A percentile compares a stretch with the other conserved stretches of the same genome.
phyloP scores from a whole-genome alignment of 1,139 yeast species.

The Hyphopichia khmerensis region DNA sequence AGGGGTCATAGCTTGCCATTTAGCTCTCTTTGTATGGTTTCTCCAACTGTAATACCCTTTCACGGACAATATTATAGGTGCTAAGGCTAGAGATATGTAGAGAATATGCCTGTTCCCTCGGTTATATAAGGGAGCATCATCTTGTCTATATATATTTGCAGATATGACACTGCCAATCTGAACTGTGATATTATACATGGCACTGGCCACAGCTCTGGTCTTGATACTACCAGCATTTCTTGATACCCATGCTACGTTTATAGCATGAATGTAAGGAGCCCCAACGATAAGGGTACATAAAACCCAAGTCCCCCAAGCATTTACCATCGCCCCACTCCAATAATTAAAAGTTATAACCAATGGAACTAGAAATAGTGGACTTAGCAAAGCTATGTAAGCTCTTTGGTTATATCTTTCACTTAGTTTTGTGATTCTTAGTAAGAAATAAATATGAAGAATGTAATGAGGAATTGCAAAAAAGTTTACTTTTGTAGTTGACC shows the following conservation, averaged over 20 bases:
- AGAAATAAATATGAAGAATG: constrained; percentile 33
- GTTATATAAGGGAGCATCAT: constrained; percentile 58
- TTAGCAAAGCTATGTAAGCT: constrained; percentile 27
- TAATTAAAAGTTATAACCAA: constrained; percentile 42
- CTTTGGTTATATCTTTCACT: constrained; percentile 40
- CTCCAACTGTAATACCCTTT: constrained; percentile 45
- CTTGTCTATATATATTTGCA: constrained; percentile 53
- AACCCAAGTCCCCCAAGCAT: constrained; percentile 54
- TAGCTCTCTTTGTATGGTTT: constrained; percentile 42
- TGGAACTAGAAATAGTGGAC: constrained; percentile 41
- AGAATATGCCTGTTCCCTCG: constrained; percentile 46
- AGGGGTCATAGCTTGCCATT: constrained; percentile 47
- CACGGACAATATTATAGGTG: constrained; percentile 19
- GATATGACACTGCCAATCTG: constrained; percentile 55
- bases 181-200: constrained; percentile 60
- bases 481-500: constrained; percentile 53
- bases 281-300: constrained; percentile 48
- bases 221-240: constrained; percentile 60
- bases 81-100: constrained; percentile 12
- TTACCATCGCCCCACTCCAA: constrained; percentile 49
- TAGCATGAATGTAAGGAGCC: constrained; percentile 53
- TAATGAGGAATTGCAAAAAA: constrained; percentile 52
- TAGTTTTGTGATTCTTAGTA: constrained; percentile 38
- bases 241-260: constrained; percentile 61
- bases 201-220: constrained; percentile 58